Evolutionary conservation across 768 basidiomycete species (phyloP).

Genomic region (Lyophyllum decastes): DNA sequence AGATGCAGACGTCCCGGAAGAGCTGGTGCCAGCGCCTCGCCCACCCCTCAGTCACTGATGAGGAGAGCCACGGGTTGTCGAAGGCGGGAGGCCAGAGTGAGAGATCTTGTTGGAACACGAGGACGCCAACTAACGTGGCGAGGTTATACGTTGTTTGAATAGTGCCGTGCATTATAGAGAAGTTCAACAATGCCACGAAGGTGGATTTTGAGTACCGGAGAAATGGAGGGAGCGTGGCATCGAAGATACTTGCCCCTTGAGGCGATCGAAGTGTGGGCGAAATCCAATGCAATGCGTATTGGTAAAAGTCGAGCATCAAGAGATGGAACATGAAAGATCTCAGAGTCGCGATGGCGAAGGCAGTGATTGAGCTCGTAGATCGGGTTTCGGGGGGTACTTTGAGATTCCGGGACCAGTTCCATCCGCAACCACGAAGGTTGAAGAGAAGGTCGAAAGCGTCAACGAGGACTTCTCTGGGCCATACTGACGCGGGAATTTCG

Average conservation of each 20-base stretch:
- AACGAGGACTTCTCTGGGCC: constrained; percentile 16
- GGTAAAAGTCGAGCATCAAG: constrained; percentile 44
- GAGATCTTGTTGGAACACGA: constrained; percentile 48
- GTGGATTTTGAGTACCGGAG: constrained; percentile 43
- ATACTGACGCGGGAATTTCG: constrained; percentile 5
- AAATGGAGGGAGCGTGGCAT: constrained; percentile 33
- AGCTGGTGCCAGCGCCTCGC: too few relatives aligned
- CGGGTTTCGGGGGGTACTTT: constrained; percentile 44
- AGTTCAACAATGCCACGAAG: constrained; percentile 41
- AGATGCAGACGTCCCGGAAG: too few relatives aligned
- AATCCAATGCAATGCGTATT: constrained; percentile 49
- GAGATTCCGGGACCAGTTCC: constrained; percentile 56
- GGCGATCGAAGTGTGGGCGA: constrained; percentile 42
- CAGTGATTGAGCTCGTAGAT: constrained; percentile 31
- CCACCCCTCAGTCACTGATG: too few relatives aligned
- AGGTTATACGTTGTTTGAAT: constrained; percentile 46
- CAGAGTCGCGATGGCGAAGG: constrained; percentile 39
- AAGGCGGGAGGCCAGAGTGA: constrained; percentile 8
- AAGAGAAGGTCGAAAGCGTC: constrained; percentile 52
- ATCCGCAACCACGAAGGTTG: constrained; percentile 59
- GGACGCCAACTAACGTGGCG: constrained; percentile 41
- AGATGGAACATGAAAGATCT: constrained; percentile 34
- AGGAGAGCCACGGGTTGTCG: too few relatives aligned
- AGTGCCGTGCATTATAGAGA: constrained; percentile 42
- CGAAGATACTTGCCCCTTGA: constrained; percentile 45